These are phyloP conservation scores for Dillenia turbinata DNA, from an alignment of 164 flowering plant genomes.

Conservation along the genomic window DNA sequence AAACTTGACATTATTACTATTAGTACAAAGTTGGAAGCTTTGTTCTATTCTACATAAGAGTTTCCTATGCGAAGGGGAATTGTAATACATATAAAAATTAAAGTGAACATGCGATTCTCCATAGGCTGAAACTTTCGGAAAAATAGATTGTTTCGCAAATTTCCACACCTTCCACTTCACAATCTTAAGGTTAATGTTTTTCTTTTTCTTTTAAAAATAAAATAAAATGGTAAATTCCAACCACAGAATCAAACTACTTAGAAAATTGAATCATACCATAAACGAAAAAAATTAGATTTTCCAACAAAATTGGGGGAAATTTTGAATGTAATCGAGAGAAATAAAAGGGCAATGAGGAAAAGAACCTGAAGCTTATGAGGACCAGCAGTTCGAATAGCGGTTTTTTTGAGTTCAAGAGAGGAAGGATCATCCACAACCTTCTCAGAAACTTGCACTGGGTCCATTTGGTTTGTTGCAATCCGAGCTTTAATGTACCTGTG, in stretches of 20 bases:
- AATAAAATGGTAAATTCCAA: not conserved
- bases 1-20: too few relatives aligned
- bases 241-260: not conserved
- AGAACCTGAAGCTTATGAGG: conserved; percentile 72
- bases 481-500: conserved; percentile 1
- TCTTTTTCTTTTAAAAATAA: not conserved
- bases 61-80: too few relatives aligned
- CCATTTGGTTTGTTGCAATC: conserved; percentile 24
- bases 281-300: not conserved
- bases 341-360: not conserved
- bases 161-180: too few relatives aligned
- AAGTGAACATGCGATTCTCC: too few relatives aligned
- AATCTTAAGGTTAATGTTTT: too few relatives aligned
- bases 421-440: conserved; percentile 37
- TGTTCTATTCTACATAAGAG: too few relatives aligned
- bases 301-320: not conserved
- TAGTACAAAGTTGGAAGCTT: too few relatives aligned
- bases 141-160: too few relatives aligned
- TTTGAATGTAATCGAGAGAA: not conserved
- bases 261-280: not conserved
- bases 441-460: conserved; percentile 13
- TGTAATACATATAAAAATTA: too few relatives aligned
- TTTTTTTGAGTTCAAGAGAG: conserved; percentile 41
- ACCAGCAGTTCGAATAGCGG: conserved; percentile 56
- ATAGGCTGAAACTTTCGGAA: too few relatives aligned